Evolutionary conservation across 306 rosid species (phyloP).

Genomic region (Dryas alaskensis): DNA sequence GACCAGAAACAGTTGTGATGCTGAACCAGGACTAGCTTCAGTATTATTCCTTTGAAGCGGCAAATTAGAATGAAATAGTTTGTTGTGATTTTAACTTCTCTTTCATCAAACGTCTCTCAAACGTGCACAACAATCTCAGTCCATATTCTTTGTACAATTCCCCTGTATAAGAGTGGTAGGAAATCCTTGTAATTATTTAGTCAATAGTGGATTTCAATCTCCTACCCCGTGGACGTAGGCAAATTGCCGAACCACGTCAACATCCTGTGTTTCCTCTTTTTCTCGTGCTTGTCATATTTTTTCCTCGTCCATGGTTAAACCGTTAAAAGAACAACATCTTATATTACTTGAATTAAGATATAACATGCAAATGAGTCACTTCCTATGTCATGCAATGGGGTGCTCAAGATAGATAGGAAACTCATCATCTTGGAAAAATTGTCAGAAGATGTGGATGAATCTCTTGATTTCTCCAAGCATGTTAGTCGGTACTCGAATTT

Average conservation of each 20-base stretch:
- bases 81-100: background rate
- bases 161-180: background rate
- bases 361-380: too few relatives aligned
- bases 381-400: too few relatives aligned
- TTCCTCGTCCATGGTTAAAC: background rate
- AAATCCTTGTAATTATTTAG: background rate
- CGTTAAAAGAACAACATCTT: too few relatives aligned
- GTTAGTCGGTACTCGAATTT: too few relatives aligned
- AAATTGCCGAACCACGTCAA: constrained; percentile 19
- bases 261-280: background rate
- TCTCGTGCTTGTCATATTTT: background rate
- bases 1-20: too few relatives aligned
- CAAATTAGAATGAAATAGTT: background rate
- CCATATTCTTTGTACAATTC: background rate
- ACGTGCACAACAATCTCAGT: background rate
- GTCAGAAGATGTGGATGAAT: too few relatives aligned
- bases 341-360: too few relatives aligned
- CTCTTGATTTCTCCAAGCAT: too few relatives aligned
- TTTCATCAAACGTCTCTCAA: background rate
- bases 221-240: constrained; percentile 17
- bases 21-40: too few relatives aligned
- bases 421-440: too few relatives aligned
- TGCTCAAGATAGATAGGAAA: too few relatives aligned
- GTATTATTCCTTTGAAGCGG: background rate
- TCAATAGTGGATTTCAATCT: constrained; percentile 1